Conservation (phyloP, 352 stramenopile species). For the Pythium monospermum region DNA sequence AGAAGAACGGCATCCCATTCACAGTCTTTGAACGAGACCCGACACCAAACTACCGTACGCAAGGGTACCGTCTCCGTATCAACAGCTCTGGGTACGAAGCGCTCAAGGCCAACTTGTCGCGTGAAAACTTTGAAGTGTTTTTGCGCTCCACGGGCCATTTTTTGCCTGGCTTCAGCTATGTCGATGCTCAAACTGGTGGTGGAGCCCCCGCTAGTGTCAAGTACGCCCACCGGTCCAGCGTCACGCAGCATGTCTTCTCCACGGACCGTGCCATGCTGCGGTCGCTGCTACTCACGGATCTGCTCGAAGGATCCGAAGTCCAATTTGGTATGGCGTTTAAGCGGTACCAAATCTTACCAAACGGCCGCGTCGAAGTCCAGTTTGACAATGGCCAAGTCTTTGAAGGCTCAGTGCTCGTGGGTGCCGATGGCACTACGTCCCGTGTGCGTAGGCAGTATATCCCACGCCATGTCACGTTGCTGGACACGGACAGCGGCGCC, state of each 20-base stretch:
- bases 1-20: slow-evolving; percentile 53
- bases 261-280: slow-evolving; percentile 22
- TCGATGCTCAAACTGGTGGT: slow-evolving; percentile 30
- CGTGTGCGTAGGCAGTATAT: slow-evolving; percentile 58
- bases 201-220: background rate
- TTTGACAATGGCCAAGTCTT: slow-evolving; percentile 49
- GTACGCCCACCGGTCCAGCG: background rate
- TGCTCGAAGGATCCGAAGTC: slow-evolving; percentile 36
- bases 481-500: slow-evolving; percentile 57
- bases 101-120: slow-evolving; percentile 36
- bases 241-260: slow-evolving; percentile 18
- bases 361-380: slow-evolving; percentile 39
- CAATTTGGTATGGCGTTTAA: slow-evolving; percentile 54
- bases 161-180: slow-evolving; percentile 33
- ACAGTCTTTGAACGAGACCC: slow-evolving; percentile 63
- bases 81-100: slow-evolving; percentile 50
- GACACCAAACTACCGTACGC: slow-evolving; percentile 43
- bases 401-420: slow-evolving; percentile 45
- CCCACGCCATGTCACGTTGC: slow-evolving; percentile 30
- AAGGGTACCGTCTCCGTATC: slow-evolving; percentile 52
- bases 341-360: slow-evolving; percentile 33
- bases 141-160: slow-evolving; percentile 38
- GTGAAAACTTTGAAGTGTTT: slow-evolving; percentile 42
- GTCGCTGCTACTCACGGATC: slow-evolving; percentile 30
- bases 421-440: slow-evolving; percentile 55